Conservation (phyloP, 2,329 filamentous ascomycete genomes). For the Aspergillus sp. region DNA sequence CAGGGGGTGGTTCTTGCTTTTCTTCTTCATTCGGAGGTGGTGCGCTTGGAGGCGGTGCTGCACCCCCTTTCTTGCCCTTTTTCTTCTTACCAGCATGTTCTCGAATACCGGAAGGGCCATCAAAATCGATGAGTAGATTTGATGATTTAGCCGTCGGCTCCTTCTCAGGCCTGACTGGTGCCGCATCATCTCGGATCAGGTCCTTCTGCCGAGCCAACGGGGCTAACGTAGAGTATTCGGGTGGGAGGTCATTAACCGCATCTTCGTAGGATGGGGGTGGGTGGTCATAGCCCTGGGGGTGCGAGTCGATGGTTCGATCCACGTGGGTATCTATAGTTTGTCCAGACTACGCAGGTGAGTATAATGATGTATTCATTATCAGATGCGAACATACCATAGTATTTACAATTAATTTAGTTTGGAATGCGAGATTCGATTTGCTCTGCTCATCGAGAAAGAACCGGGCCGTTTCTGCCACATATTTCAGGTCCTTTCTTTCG, state of each 20-base stretch:
- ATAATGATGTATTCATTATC: too few species aligned
- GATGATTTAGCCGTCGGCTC: conserved; percentile 5
- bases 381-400: too few species aligned
- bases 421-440: too few species aligned
- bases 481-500: too few species aligned
- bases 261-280: conserved; percentile 30
- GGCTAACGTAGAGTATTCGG: conserved; percentile 25
- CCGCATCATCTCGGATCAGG: conserved; percentile 2
- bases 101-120: conserved; percentile 18
- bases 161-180: conserved; percentile 2
- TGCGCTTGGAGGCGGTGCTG: conserved; percentile 9
- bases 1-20: not conserved
- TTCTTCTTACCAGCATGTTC: conserved; percentile 30
- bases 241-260: conserved; percentile 27
- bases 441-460: too few species aligned
- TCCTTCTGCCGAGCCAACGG: conserved; percentile 21
- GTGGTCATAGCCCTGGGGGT: conserved; percentile 12
- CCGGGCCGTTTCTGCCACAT: too few species aligned
- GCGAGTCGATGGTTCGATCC: too few species aligned
- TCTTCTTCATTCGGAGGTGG: conserved; percentile 14
- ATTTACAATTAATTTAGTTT: too few species aligned
- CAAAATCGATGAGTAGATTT: conserved; percentile 19
- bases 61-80: conserved; percentile 15
- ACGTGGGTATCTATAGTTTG: too few species aligned
- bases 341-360: too few species aligned